Evolutionary conservation across 2,329 filamentous ascomycete genomes (phyloP).

Genomic region (Exophiala sideris): DNA sequence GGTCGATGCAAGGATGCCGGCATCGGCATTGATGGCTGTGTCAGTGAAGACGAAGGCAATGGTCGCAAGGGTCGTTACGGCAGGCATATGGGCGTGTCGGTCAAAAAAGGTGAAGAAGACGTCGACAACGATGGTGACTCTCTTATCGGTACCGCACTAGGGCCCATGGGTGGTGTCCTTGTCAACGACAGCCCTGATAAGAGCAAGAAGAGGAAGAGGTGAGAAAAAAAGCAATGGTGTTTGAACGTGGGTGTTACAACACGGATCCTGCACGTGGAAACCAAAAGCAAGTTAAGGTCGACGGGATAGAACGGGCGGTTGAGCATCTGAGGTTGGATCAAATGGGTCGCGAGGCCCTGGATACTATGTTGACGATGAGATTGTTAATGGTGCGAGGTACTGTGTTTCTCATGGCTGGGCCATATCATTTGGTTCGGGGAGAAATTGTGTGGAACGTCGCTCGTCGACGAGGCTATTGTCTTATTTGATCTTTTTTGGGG

Average conservation of each 20-base stretch:
- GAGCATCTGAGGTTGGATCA: conserved; percentile 10
- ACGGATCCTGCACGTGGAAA: not conserved
- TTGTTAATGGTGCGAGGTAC: conserved; percentile 3
- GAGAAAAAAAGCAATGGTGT: not conserved
- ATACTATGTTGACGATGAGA: conserved; percentile 10
- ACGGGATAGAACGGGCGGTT: conserved; percentile 17
- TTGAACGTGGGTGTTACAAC: not conserved
- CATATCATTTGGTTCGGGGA: no score
- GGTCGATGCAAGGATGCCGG: conserved; percentile 94
- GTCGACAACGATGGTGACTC: conserved; percentile 56
- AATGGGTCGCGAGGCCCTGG: conserved; percentile 11
- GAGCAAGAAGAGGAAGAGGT: conserved; percentile 69
- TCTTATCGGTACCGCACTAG: conserved; percentile 31
- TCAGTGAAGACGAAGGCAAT: conserved; percentile 97
- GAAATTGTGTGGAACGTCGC: no score
- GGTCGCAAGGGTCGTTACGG: conserved; percentile 91
- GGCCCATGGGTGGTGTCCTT: conserved; percentile 32
- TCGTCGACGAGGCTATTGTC: not conserved
- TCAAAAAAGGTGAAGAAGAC: conserved; percentile 54
- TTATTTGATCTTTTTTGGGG: conserved; percentile 6
- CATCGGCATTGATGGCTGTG: conserved; percentile 85
- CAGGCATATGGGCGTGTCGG: conserved; percentile 64
- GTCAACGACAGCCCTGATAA: conserved; percentile 49
- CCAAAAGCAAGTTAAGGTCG: not conserved
- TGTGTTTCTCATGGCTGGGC: conserved; percentile 4